Base-by-base conservation (phyloP, 345 rosid genomes). In the Lepidium aucheri region DNA sequence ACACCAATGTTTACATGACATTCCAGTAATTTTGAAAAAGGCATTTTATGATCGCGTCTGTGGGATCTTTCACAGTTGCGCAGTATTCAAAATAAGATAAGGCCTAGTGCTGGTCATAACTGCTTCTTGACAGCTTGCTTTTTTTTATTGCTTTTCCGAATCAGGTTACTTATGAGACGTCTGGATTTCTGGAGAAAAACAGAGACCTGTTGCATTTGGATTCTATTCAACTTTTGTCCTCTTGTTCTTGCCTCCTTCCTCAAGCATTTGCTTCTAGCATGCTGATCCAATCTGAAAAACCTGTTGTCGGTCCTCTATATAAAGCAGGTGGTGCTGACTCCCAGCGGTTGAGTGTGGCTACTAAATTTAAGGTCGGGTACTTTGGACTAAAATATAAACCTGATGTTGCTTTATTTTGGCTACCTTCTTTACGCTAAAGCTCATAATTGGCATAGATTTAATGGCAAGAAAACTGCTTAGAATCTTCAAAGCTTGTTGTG, bases 321-420 rank as follows among this genome's bases (percentile, higher is more conserved):
- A 94, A 87, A 84, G 85, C 95, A 47, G 99, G 96, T 65, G 97
- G 97, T 57, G 99, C 99, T 70, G 96, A 90, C 74, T 90, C 93
- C 51, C 99, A 90, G 70, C 85, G 90, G 80, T 83, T 86, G 55
- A 94, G 99, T 60, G 97, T 94, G 51, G 84, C 91, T 8, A 86
- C 92, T 17, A 94, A 94, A 70, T 94, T 94, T 75, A 94, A 94
- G 99, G 99, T 94, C 75, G 13, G 16, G 7, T 53, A 14, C 42
- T 53, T 58, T 59, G 42, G 47, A 67, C 8, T 33, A n/a, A 40
- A 64, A 32, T 22, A 8, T 54, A 57, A 53, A 36, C 35, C 30
- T 53, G 8, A 39, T 64, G 26, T 59, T 60, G 12, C 66, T 59
- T 52, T n/a, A 53, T 5, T 49, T 26, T 52, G 13, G 28, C 13